phyloP scores from a whole-genome alignment of 108 stramenopile species.

The Aurantiochytrium sp. region DNA sequence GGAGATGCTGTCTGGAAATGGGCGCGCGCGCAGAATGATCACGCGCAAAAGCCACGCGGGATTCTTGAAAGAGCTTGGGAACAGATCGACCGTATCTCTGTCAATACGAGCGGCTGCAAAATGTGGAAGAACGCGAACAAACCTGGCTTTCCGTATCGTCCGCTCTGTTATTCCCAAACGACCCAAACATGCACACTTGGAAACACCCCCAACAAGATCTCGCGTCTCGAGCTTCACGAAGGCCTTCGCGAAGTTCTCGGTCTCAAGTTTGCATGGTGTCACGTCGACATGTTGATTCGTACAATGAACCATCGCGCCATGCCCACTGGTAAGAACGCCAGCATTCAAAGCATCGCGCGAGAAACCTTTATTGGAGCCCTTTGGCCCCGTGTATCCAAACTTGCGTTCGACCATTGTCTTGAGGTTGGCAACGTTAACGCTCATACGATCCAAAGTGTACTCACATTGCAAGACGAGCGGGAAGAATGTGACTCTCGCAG shows the following conservation, averaged over 20 bases:
- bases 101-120: not conserved
- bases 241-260: not conserved
- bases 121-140: slow-evolving; percentile 4
- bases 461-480: too few species aligned
- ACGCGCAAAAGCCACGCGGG: not conserved
- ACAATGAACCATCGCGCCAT: not conserved
- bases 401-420: not conserved
- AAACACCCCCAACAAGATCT: slow-evolving; percentile 5
- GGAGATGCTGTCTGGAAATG: slow-evolving; percentile 3
- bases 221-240: not conserved
- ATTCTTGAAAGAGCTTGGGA: not conserved
- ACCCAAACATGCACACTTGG: not conserved
- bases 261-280: not conserved
- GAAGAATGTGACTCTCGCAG: too few species aligned
- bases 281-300: not conserved
- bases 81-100: not conserved
- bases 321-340: not conserved
- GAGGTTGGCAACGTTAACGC: not conserved
- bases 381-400: not conserved
- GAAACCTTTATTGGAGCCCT: not conserved
- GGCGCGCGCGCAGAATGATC: not conserved
- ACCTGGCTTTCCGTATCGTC: not conserved
- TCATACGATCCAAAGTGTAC: too few species aligned
- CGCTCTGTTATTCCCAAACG: not conserved
- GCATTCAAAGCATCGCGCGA: not conserved